phyloP scores from a whole-genome alignment of 2,329 filamentous ascomycete species.

The Ophiosphaerella korrae region DNA sequence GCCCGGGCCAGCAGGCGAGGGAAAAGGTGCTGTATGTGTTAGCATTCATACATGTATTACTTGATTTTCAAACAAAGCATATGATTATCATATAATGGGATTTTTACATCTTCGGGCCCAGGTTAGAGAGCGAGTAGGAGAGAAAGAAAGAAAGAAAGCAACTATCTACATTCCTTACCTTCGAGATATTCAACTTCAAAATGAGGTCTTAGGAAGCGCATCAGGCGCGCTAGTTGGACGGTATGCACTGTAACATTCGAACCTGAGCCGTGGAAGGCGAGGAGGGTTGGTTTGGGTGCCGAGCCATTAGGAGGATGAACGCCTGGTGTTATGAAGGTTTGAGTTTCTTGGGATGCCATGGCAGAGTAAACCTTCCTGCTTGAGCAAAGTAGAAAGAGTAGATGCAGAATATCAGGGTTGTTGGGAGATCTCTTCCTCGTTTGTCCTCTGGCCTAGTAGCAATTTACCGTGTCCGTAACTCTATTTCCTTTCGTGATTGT shows the following conservation, averaged over 20 bases:
- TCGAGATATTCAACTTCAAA: constrained; percentile 34
- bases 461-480: too few species aligned
- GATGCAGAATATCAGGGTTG: too few species aligned
- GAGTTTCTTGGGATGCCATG: neutral
- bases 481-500: too few species aligned
- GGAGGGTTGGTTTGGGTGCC: constrained; percentile 33
- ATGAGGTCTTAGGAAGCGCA: constrained; percentile 24
- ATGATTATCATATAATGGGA: too few species aligned
- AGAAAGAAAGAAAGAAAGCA: neutral
- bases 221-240: constrained; percentile 41
- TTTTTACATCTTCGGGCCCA: neutral
- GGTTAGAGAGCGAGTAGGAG: neutral
- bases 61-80: too few species aligned
- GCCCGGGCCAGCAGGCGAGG: constrained; percentile 41
- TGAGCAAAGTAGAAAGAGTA: neutral
- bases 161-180: constrained; percentile 17
- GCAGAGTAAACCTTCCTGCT: neutral
- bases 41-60: too few species aligned
- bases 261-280: constrained; percentile 46
- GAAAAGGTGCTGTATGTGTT: constrained; percentile 32
- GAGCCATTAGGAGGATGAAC: neutral
- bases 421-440: too few species aligned
- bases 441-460: too few species aligned
- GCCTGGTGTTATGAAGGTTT: neutral
- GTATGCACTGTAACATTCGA: constrained; percentile 40